Evolutionary conservation across 1,139 yeast species (phyloP), one percentile per base, ranked within the genome.

Genomic region (Blastobotrys serpentis): DNA sequence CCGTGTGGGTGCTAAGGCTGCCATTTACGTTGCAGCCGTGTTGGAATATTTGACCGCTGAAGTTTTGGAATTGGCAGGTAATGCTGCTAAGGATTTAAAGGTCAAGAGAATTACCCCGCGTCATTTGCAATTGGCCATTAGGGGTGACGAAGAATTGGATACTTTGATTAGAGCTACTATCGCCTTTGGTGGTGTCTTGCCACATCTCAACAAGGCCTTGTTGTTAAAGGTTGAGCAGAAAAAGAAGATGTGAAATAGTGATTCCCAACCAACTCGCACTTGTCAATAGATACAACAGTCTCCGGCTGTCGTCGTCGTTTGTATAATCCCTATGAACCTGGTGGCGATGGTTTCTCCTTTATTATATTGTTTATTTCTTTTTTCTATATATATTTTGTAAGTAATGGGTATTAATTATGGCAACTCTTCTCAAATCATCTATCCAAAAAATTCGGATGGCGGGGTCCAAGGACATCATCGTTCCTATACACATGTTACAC

Each of bases 101-200:
- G 96, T 92, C 67, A 89, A 94, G 77, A 87, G 99, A 81, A 92
- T 92, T 71, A 90, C 98, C 37, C 99, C 99, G 61, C 86, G 98
- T 74, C 98, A 94, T 70, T 78, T 94, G 72, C 98, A 92, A 74
- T 81, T 94, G 70, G 98, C 98, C 56, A 92, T 92, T 65, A 86
- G 98, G 75, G 98, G 98, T 59, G 98, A 94, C 74, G 98, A 92
- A 72, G 98, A 94, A 73, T 82, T 94, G 70, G 98, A 92, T 74
- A 86, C 88, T 61, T 79, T 94, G 70, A 87, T 94, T 65, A 86
- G 87, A 69, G 99, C 98, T 58, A 94, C 98, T 53, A 94, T 94
- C 70, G 98, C 99, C 44, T 90, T 86, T 64, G 99, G 99, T 75
- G 98, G 99, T 82, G 99, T 94, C 51, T 78, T 92, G 75, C 99